Conservation (phyloP, 148 eudicot genomes). For the Dianthus caryophyllus region DNA sequence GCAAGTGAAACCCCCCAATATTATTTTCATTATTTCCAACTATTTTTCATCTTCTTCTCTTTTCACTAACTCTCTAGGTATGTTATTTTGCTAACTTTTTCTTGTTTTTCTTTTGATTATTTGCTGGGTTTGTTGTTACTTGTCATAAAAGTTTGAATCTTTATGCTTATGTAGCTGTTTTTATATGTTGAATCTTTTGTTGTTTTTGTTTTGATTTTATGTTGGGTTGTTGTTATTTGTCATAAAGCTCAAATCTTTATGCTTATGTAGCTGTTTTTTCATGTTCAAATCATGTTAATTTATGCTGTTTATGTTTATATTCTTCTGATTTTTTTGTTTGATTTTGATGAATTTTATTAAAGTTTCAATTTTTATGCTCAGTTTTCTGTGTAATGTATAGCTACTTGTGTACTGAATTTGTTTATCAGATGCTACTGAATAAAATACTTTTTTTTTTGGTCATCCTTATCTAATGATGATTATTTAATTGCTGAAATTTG, state of each 20-base stretch:
- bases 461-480: not conserved
- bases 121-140: not conserved
- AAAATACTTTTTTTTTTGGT: not conserved
- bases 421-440: not conserved
- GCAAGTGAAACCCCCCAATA: not conserved
- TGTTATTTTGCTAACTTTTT: not conserved
- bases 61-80: constrained; percentile 31
- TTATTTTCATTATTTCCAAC: constrained; percentile 1
- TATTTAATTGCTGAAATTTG: not conserved
- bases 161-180: too few species aligned
- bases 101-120: constrained; percentile 1
- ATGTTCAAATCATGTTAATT: not conserved
- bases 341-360: not conserved
- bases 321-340: not conserved
- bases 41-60: not conserved
- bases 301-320: not conserved
- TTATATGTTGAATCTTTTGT: too few species aligned
- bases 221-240: constrained; percentile 17
- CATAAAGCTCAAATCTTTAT: constrained; percentile 16
- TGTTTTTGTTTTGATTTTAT: too few species aligned
- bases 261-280: not conserved
- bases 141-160: too few species aligned
- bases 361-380: not conserved
- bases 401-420: not conserved
- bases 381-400: not conserved